A percentile compares a stretch with the other conserved stretches of the same genome.
Conservation (phyloP, 257 asterid genomes). For the Apocynum venetum region DNA sequence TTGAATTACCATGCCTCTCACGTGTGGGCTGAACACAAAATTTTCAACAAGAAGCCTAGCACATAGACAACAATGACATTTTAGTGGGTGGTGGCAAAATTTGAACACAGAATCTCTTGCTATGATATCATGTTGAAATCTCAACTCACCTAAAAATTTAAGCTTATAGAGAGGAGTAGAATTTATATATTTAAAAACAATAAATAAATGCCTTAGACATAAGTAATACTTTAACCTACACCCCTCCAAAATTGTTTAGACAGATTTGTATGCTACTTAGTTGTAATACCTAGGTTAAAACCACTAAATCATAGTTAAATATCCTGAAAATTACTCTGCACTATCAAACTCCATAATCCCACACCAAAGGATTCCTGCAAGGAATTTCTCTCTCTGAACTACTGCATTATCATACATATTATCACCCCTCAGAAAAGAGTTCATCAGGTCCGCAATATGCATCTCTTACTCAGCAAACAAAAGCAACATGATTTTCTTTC, state of each 20-base stretch:
- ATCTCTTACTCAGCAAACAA: neutral
- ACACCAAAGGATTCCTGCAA: neutral
- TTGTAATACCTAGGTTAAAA: neutral
- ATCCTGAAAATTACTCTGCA: neutral
- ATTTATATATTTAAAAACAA: neutral
- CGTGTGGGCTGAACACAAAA: neutral
- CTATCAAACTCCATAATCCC: neutral
- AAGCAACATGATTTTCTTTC: neutral
- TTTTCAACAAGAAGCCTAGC: neutral
- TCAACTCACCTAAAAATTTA: neutral
- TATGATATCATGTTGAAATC: neutral
- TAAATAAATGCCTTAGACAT: no score
- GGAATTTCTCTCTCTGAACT: neutral
- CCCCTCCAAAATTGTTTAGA: neutral
- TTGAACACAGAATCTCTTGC: neutral
- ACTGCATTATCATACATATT: neutral
- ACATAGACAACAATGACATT: neutral
- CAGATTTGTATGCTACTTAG: neutral
- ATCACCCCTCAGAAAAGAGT: neutral
- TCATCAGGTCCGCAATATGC: neutral
- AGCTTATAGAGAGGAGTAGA: neutral
- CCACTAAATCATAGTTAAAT: neutral
- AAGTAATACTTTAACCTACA: neutral
- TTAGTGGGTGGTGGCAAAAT: neutral
- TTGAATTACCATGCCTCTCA: no score